These are phyloP conservation scores for Penicillium brasilianum DNA, from an alignment of 2,329 filamentous ascomycete genomes.

Conservation along the genomic window DNA sequence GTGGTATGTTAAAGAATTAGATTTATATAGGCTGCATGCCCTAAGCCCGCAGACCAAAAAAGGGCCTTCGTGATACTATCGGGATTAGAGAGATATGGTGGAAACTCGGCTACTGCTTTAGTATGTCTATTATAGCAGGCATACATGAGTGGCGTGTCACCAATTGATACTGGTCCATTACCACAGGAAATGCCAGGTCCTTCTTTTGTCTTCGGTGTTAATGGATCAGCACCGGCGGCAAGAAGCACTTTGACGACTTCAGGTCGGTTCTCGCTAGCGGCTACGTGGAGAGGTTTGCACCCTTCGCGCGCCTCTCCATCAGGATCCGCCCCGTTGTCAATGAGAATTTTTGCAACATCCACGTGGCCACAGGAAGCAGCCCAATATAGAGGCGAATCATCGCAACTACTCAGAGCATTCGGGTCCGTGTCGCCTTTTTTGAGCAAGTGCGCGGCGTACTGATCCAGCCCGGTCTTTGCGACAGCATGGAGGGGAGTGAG, in stretches of 20 bases:
- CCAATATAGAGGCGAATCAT: constrained; percentile 1
- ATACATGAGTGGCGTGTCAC: constrained; percentile 17
- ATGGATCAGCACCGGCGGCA: constrained; percentile 20
- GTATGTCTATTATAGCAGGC: constrained; percentile 15
- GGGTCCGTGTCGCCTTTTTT: constrained; percentile 7
- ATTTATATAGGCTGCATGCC: constrained; percentile 9
- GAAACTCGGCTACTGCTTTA: constrained; percentile 10
- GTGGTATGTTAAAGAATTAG: constrained; percentile 11
- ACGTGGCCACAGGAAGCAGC: constrained; percentile 18
- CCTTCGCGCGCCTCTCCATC: constrained; percentile 19
- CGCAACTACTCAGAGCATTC: neutral
- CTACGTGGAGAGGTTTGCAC: constrained; percentile 27
- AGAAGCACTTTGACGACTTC: constrained; percentile 26
- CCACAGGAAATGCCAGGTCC: neutral
- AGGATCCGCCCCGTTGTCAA: constrained; percentile 21
- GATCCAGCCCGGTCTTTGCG: constrained; percentile 16
- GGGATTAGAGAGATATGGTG: constrained; percentile 5
- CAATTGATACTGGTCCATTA: constrained; percentile 3
- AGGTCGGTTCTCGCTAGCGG: constrained; percentile 21
- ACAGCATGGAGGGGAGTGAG: constrained; percentile 21
- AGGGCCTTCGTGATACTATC: constrained; percentile 5
- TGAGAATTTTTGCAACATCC: constrained; percentile 20
- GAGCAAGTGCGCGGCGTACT: constrained; percentile 15
- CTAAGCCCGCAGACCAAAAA: constrained; percentile 11
- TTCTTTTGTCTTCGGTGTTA: constrained; percentile 18